These are phyloP conservation scores for Ormosia emarginata DNA, from an alignment of 306 rosid genomes.

Conservation along the genomic window DNA sequence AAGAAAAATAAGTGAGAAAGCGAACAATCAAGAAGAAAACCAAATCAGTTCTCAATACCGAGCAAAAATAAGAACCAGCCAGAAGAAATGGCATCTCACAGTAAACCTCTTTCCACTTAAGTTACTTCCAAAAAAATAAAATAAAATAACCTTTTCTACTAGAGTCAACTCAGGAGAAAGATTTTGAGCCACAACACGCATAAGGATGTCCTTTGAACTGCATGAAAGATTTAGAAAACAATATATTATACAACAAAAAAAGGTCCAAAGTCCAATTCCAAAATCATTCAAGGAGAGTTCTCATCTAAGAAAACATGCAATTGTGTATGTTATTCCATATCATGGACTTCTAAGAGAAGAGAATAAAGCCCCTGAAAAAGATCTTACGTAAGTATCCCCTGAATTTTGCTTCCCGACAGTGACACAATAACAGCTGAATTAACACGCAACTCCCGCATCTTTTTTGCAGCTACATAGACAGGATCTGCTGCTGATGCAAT, in stretches of 20 bases:
- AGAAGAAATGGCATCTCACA: slow-evolving; percentile 21
- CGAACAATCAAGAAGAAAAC: slow-evolving; percentile 7
- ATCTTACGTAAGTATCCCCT: slow-evolving; percentile 86
- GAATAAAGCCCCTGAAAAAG: slow-evolving; percentile 20
- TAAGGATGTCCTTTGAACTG: slow-evolving; percentile 92
- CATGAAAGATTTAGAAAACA: slow-evolving; percentile 29
- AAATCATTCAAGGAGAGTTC: neutral
- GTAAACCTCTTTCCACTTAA: slow-evolving; percentile 32
- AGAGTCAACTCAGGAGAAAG: slow-evolving; percentile 90
- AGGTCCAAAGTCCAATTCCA: neutral
- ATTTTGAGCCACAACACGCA: slow-evolving; percentile 91
- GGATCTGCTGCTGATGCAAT: slow-evolving; percentile 80
- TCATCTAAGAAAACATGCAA: slow-evolving; percentile 1
- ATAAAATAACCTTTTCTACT: slow-evolving; percentile 64
- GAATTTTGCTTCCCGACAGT: slow-evolving; percentile 71
- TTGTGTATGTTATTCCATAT: neutral
- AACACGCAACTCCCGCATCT: slow-evolving; percentile 81
- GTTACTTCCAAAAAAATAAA: slow-evolving; percentile 19
- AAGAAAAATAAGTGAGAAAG: slow-evolving; percentile 16
- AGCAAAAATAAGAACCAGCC: slow-evolving; percentile 18
- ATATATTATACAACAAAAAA: slow-evolving; percentile 1
- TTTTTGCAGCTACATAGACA: slow-evolving; percentile 77
- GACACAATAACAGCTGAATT: slow-evolving; percentile 66
- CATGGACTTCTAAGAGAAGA: neutral
- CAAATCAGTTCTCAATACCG: slow-evolving; percentile 1